Percentiles rank a stretch among this genome's conserved stretches.
Evolutionary conservation across 257 asterid species (phyloP).

Genomic region (Lavandula angustifolia): DNA sequence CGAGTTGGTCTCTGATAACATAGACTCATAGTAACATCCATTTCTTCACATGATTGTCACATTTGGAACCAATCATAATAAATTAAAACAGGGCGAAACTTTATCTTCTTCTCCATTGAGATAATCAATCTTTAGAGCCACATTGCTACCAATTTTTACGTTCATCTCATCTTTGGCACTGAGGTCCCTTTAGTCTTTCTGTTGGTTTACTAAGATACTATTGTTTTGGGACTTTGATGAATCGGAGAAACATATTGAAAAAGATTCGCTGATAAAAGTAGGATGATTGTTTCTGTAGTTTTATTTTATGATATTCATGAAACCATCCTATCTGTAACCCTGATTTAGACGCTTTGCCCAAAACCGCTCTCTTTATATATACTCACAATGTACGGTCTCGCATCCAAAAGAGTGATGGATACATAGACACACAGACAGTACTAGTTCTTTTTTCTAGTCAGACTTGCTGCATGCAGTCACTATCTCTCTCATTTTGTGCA

Average conservation of each 20-base stretch:
- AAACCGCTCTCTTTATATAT: neutral
- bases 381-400: neutral
- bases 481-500: constrained; percentile 40
- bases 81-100: neutral
- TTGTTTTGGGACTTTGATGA: neutral
- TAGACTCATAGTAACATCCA: neutral
- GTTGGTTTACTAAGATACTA: neutral
- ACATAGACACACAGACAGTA: neutral
- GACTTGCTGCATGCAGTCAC: neutral
- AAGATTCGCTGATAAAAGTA: neutral
- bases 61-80: neutral
- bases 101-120: neutral
- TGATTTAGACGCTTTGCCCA: neutral
- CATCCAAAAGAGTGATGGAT: neutral
- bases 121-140: neutral
- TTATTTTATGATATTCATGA: neutral
- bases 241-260: constrained; percentile 14
- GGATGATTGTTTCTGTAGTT: neutral
- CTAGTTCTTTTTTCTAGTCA: neutral
- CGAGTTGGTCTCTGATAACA: neutral
- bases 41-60: neutral
- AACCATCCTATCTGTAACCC: neutral
- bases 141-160: constrained; percentile 19
- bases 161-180: too few relatives aligned
- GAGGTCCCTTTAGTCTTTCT: too few relatives aligned